These are phyloP conservation scores for Penicillium waksmanii DNA, from an alignment of 495 filamentous ascomycete genomes.

Conservation along the genomic window DNA sequence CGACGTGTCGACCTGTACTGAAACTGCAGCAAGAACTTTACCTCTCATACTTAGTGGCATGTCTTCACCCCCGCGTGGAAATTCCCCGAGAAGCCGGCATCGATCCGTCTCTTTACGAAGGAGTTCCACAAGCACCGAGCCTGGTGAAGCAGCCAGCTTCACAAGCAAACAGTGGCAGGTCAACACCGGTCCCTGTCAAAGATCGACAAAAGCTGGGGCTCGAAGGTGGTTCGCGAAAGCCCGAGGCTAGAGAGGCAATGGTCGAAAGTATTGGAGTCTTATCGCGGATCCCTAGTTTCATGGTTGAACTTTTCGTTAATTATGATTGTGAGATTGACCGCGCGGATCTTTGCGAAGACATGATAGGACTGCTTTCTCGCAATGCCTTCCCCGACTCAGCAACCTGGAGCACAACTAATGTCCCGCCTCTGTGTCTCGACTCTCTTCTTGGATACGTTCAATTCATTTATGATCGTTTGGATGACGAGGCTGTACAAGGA, in stretches of 20 bases:
- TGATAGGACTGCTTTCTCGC: conserved; percentile 87
- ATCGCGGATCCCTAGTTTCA: conserved; percentile 87
- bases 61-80: conserved; percentile 87
- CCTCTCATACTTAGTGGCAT: conserved; percentile 90
- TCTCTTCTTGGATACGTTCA: conserved; percentile 88
- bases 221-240: conserved; percentile 88
- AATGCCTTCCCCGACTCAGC: conserved; percentile 97
- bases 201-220: conserved; percentile 92
- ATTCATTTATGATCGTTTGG: conserved; percentile 83
- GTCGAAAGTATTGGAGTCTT: conserved; percentile 93
- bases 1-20: conserved; percentile 88
- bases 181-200: conserved; percentile 91
- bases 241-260: conserved; percentile 97
- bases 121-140: conserved; percentile 88
- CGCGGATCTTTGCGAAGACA: conserved; percentile 90
- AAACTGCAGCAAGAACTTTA: conserved; percentile 98
- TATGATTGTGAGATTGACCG: conserved; percentile 97
- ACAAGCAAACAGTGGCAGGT: conserved; percentile 76
- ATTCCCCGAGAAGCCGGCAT: conserved; percentile 91
- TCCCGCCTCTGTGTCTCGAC: conserved; percentile 92
- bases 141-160: conserved; percentile 81
- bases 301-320: conserved; percentile 95
- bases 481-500: conserved; percentile 65
- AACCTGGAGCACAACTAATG: conserved; percentile 98
- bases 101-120: conserved; percentile 88